A percentile compares a stretch with the other conserved stretches of the same genome.
Conservation (phyloP, 176 grass and related monocot species). For the Aegilops bicornis region DNA sequence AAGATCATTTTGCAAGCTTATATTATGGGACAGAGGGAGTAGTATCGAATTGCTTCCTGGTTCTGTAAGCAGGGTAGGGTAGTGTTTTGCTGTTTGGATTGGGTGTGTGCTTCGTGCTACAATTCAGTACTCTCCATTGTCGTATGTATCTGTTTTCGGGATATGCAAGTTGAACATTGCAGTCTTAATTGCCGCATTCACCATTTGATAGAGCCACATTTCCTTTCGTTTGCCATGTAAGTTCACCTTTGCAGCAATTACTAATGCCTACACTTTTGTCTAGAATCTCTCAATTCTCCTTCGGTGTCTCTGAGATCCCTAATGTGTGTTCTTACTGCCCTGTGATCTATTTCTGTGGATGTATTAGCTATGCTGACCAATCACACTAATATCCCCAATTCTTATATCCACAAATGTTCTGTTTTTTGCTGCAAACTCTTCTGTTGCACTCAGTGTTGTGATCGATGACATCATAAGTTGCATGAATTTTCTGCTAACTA, state of each 20-base stretch:
- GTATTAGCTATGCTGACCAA: background rate
- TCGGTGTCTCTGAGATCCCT: background rate
- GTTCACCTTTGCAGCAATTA: background rate
- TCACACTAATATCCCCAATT: background rate
- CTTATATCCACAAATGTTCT: background rate
- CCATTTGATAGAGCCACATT: background rate
- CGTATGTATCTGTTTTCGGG: background rate
- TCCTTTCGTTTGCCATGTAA: background rate
- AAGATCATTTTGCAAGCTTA: too few species aligned
- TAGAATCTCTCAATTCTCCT: background rate
- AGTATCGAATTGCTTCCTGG: background rate
- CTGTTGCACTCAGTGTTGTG: background rate
- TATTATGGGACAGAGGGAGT: background rate
- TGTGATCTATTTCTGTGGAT: background rate
- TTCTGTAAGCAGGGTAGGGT: background rate
- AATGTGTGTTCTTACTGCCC: background rate
- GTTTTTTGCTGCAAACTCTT: background rate
- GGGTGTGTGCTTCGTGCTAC: background rate
- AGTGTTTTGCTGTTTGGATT: background rate
- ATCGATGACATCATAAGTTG: background rate
- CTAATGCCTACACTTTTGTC: background rate
- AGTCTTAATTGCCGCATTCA: background rate
- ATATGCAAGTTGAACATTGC: background rate
- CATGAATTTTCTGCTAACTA: slow-evolving; percentile 21
- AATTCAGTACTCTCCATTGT: background rate